phyloP scores from a whole-genome alignment of 257 asterid species.

The Solanum ahanhuiri region DNA sequence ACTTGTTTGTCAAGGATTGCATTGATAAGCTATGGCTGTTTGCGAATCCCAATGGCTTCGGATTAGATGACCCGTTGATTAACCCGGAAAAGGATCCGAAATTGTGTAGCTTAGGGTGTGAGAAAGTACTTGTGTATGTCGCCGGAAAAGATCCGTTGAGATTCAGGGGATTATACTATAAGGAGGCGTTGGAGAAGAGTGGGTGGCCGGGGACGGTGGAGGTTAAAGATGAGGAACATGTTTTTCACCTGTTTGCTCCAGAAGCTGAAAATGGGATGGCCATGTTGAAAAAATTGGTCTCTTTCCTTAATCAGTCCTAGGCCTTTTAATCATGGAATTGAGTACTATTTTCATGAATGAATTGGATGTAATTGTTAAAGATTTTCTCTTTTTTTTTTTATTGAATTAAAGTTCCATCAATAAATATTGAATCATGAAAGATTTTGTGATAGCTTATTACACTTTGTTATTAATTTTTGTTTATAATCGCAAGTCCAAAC shows the following conservation, averaged over 20 bases:
- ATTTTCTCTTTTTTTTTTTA: no score
- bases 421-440: neutral
- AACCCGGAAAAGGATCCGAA: constrained; percentile 37
- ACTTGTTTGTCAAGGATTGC: neutral
- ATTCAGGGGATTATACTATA: constrained; percentile 34
- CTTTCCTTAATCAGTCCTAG: constrained; percentile 21
- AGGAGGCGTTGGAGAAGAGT: constrained; percentile 22
- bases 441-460: neutral
- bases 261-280: constrained; percentile 11
- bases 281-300: constrained; percentile 26
- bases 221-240: constrained; percentile 14
- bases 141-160: constrained; percentile 31
- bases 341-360: neutral
- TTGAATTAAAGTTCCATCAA: no score
- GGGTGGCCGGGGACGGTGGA: constrained; percentile 36
- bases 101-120: constrained; percentile 24
- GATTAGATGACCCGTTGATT: constrained; percentile 42
- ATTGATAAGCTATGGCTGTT: constrained; percentile 27
- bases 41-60: constrained; percentile 35
- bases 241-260: constrained; percentile 33
- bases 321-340: neutral
- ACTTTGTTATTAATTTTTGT: neutral
- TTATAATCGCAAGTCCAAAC: neutral
- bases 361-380: neutral
- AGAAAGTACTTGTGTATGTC: constrained; percentile 30